Base-by-base conservation (phyloP, 2,329 filamentous ascomycete genomes). In the Eutypa lata region DNA sequence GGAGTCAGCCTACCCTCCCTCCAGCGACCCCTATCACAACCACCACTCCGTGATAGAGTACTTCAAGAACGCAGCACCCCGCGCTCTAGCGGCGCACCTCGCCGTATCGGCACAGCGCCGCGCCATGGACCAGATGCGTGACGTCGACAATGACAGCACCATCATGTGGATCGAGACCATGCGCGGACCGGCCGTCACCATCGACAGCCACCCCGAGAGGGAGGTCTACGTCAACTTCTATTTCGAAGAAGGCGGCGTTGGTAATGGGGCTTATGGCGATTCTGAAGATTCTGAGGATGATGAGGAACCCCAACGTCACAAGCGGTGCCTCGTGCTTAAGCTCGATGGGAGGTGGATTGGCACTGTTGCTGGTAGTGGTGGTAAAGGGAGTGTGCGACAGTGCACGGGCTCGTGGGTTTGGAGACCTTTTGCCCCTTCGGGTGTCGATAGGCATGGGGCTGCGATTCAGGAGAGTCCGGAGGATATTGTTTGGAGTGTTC, bases 11-110 rank as follows among this genome's bases (percentile, higher is more conserved):
- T 80, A 76, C 55, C 71, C 76, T 0, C 78, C 78, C 0, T 72
- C 73, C 48, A 16, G 21, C 13, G 67, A 70, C 24, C 76, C 75
- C 1, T 72, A 70, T 51, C 62, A 66, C 11, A 73, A 76, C 22
- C 68, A 77, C 16, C 55, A 61, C 10, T 75, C 77, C 33, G 70
- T 80, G 6, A 65, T 70, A 13, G 72, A 74, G 56, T 81, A 81
- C 62, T 58, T 82, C 8, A 66, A 71, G 51, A 72, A 71, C 18
- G 74, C 76, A 13, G 68, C 73, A 7, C 61, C 70, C 22, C 76
- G 62, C 24, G 61, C 59, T 5, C 21, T 67, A 1, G 52, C 56
- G 2, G 57, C 60, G 4, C 55, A 57, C n/a, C 26, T 65, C 4
- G 56, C 60, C 14, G 53, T 47, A 7, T 49, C 47, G 3, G 54